A percentile compares a stretch with the other conserved stretches of the same genome.
Evolutionary conservation across 2,329 filamentous ascomycete genomes (phyloP).

Genomic region (Septoria linicola): DNA sequence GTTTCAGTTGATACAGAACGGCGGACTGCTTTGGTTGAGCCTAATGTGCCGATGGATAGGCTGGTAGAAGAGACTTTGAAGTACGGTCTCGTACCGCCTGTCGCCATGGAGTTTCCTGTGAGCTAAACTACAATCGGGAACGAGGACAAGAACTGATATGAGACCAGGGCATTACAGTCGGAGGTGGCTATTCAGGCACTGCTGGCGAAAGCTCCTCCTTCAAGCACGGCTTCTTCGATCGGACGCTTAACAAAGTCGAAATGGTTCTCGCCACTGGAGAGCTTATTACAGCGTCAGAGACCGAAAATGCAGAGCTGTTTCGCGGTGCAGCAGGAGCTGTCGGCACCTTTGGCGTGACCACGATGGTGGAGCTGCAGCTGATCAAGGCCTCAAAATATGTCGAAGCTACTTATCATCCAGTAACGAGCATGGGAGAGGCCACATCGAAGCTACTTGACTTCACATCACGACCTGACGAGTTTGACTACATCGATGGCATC

Average conservation of each 20-base stretch:
- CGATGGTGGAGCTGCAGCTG: constrained; percentile 53
- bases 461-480: constrained; percentile 41
- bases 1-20: constrained; percentile 56
- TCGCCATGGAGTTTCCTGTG: constrained; percentile 69
- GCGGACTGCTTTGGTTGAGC: constrained; percentile 64
- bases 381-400: constrained; percentile 50
- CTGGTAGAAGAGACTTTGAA: constrained; percentile 60
- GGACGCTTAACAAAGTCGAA: constrained; percentile 61
- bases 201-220: constrained; percentile 69
- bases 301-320: constrained; percentile 60
- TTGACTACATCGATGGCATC: constrained; percentile 54
- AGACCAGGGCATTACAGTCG: constrained; percentile 60
- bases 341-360: constrained; percentile 66
- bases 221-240: constrained; percentile 65
- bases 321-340: constrained; percentile 64
- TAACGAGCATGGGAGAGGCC: constrained; percentile 44
- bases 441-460: constrained; percentile 43
- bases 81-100: constrained; percentile 59
- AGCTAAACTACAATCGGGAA: background rate
- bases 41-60: constrained; percentile 67
- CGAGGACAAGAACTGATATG: constrained; percentile 1
- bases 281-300: constrained; percentile 55
- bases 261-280: constrained; percentile 64
- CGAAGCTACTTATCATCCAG: constrained; percentile 50
- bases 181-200: constrained; percentile 66